A percentile compares a stretch with the other conserved stretches of the same genome.
Conservation (phyloP, 148 eudicot genomes). For the Chenopodium berlandieri region DNA sequence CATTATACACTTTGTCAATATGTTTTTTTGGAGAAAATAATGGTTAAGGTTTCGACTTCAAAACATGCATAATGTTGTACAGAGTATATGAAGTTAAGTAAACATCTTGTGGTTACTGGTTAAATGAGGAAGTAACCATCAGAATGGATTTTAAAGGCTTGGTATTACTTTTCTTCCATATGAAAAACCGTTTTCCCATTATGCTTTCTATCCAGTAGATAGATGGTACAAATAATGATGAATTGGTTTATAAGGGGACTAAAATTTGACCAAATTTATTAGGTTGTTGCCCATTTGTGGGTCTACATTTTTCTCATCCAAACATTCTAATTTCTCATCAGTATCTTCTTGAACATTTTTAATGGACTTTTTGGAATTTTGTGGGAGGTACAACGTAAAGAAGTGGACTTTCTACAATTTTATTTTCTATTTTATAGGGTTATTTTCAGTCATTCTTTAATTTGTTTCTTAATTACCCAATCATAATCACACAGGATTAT, state of each 20-base stretch:
- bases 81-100: too few species aligned
- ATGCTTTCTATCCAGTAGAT: conserved; percentile 7
- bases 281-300: conserved; percentile 20
- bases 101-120: conserved; percentile 27
- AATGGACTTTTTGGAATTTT: conserved; percentile 21
- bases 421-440: not conserved
- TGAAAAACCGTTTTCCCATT: not conserved
- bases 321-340: conserved; percentile 24
- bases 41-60: not conserved
- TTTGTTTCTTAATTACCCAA: not conserved
- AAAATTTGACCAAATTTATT: conserved; percentile 19
- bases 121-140: conserved; percentile 16
- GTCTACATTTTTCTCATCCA: conserved; percentile 16
- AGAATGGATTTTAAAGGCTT: not conserved
- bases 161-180: not conserved
- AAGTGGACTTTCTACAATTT: conserved; percentile 6
- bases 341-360: conserved; percentile 3
- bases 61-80: not conserved
- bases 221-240: conserved; percentile 24
- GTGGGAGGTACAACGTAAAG: conserved; percentile 15
- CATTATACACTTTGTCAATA: too few species aligned
- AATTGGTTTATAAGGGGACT: not conserved
- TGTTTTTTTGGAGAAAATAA: too few species aligned
- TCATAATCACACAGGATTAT: conserved; percentile 4
- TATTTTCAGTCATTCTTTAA: not conserved